Conservation (phyloP, 192 early-diverging fungal genomes). For the Coemansia sp. region DNA sequence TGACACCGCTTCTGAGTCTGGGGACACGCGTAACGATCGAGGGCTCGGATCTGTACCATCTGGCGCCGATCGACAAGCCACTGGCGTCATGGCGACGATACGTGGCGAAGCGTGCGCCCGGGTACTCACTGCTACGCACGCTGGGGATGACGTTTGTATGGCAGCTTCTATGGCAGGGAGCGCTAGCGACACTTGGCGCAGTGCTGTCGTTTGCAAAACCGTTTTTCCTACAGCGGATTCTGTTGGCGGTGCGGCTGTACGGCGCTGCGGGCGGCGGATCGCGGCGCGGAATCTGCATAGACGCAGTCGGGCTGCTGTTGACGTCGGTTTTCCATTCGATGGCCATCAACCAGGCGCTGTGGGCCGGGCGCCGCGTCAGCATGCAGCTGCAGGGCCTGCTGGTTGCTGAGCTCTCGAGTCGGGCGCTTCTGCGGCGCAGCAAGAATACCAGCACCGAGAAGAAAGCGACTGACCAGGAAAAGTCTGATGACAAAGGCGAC, state of each 20-base stretch:
- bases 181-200: slow-evolving; percentile 44
- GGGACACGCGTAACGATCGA: slow-evolving; percentile 58
- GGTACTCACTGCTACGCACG: slow-evolving; percentile 31
- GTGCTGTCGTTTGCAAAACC: slow-evolving; percentile 54
- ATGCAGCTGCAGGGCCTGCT: slow-evolving; percentile 62
- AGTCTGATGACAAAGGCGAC: slow-evolving; percentile 21
- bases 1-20: slow-evolving; percentile 62
- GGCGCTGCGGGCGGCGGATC: neutral
- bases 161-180: slow-evolving; percentile 48
- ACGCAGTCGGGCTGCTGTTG: slow-evolving; percentile 63
- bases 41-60: slow-evolving; percentile 61
- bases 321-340: slow-evolving; percentile 54
- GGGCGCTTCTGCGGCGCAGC: slow-evolving; percentile 62
- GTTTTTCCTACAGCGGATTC: slow-evolving; percentile 61
- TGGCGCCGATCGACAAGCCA: slow-evolving; percentile 57
- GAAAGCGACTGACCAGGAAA: neutral
- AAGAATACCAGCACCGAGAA: slow-evolving; percentile 23
- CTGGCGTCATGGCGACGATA: slow-evolving; percentile 42
- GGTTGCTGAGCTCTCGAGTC: slow-evolving; percentile 67
- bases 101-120: slow-evolving; percentile 5
- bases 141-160: slow-evolving; percentile 46
- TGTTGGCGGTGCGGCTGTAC: slow-evolving; percentile 57
- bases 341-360: slow-evolving; percentile 61
- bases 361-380: slow-evolving; percentile 66
- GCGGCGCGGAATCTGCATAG: slow-evolving; percentile 39